phyloP scores from a whole-genome alignment of 2,329 filamentous ascomycete genomes.

The Fusarium concolor region DNA sequence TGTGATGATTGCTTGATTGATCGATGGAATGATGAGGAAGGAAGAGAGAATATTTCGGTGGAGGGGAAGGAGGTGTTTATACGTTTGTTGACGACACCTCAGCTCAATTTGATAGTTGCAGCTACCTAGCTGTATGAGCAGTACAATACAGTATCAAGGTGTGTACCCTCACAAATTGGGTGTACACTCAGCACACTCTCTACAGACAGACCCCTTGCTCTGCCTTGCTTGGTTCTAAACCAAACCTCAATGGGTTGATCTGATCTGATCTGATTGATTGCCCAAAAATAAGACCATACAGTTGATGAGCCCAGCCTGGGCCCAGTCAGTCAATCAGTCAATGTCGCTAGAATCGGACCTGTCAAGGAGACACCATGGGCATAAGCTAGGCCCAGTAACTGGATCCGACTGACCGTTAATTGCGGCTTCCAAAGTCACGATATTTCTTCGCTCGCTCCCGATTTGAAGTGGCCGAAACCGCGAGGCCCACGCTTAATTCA shows the following conservation, averaged over 20 bases:
- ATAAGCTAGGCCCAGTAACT: conserved; percentile 18
- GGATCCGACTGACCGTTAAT: conserved; percentile 17
- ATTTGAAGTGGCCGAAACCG: conserved; percentile 20
- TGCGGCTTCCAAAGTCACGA: conserved; percentile 15
- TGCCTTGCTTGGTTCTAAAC: background rate
- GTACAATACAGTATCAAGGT: background rate
- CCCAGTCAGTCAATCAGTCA: background rate
- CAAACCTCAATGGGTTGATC: conserved; percentile 34
- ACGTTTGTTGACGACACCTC: conserved; percentile 24
- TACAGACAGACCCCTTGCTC: conserved; percentile 5
- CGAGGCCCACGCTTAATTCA: conserved; percentile 8
- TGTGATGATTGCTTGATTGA: conserved; percentile 36
- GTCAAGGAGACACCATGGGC: conserved; percentile 35
- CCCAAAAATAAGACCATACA: conserved; percentile 40
- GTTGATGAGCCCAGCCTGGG: conserved; percentile 7
- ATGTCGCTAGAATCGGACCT: conserved; percentile 26
- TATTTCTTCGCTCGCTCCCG: conserved; percentile 35
- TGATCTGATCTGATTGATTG: conserved; percentile 36
- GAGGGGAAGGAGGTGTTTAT: conserved; percentile 43
- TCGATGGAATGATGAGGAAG: conserved; percentile 37
- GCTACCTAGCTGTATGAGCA: background rate
- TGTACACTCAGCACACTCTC: conserved; percentile 3
- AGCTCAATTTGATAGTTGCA: background rate
- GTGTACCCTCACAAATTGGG: conserved; percentile 18
- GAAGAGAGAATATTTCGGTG: conserved; percentile 23